Percentiles rank a stretch among this genome's conserved stretches.
These are phyloP conservation scores for Terana coerulea DNA, from an alignment of 768 basidiomycete genomes.

Conservation along the genomic window DNA sequence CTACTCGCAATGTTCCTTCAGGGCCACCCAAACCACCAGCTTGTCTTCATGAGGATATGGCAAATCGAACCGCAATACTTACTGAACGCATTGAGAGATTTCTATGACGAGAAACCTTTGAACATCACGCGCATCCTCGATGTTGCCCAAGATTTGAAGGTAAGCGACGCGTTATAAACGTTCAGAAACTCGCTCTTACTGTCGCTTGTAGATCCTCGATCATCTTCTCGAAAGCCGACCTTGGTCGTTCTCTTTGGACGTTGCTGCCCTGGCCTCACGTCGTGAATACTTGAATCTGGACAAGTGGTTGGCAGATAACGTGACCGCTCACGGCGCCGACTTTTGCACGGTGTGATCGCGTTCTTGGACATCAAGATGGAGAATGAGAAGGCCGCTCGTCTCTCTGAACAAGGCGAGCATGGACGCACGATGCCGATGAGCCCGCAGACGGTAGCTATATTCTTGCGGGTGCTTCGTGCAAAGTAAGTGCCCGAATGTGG, in stretches of 20 bases:
- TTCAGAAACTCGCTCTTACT: neutral
- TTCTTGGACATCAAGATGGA: constrained; percentile 94
- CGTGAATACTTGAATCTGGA: constrained; percentile 94
- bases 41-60: constrained; percentile 97
- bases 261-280: constrained; percentile 89
- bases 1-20: constrained; percentile 87
- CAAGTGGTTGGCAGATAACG: constrained; percentile 93
- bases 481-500: constrained; percentile 50
- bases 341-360: constrained; percentile 83
- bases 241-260: constrained; percentile 87
- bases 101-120: constrained; percentile 87
- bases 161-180: constrained; percentile 28
- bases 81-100: constrained; percentile 84
- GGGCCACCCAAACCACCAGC: constrained; percentile 91
- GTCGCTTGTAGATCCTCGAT: constrained; percentile 85
- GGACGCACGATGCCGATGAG: constrained; percentile 83
- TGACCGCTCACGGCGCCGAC: constrained; percentile 74
- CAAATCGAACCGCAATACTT: constrained; percentile 85
- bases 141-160: constrained; percentile 93
- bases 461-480: constrained; percentile 84
- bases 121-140: constrained; percentile 95
- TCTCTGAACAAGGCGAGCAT: constrained; percentile 76
- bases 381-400: constrained; percentile 71
- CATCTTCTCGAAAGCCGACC: constrained; percentile 87
- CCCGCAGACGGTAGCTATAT: constrained; percentile 86